Percentiles rank a stretch among this genome's conserved stretches.
These are phyloP conservation scores for Linnemannia schmuckeri DNA, from an alignment of 192 early-diverging fungal genomes.

Conservation along the genomic window DNA sequence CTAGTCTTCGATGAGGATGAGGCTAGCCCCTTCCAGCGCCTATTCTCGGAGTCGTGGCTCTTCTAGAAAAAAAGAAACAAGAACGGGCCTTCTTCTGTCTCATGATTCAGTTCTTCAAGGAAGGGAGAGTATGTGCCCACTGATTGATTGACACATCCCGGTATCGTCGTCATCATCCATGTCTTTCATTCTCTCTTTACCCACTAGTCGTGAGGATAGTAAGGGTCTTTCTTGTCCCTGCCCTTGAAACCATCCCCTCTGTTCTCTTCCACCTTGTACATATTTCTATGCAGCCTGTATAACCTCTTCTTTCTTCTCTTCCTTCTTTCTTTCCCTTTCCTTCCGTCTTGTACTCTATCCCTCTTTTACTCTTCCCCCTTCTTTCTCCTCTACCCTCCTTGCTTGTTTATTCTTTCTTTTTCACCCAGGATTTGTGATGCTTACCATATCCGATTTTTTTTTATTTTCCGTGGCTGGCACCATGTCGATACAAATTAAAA, in stretches of 20 bases:
- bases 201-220: background rate
- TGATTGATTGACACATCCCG: background rate
- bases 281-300: background rate
- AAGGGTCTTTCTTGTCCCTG: background rate
- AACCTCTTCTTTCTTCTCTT: background rate
- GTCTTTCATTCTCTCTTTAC: background rate
- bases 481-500: background rate
- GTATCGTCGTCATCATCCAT: background rate
- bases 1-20: constrained; percentile 34
- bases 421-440: background rate
- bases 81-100: background rate
- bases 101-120: background rate
- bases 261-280: constrained; percentile 12
- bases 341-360: constrained; percentile 3
- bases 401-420: too few relatives aligned
- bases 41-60: constrained; percentile 54
- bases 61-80: constrained; percentile 14
- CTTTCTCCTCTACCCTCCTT: background rate
- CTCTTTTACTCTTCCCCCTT: background rate
- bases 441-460: background rate
- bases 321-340: background rate
- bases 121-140: background rate
- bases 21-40: constrained; percentile 32
- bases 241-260: background rate
- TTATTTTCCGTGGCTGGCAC: background rate